Percentiles rank a stretch among this genome's conserved stretches.
phyloP scores from a whole-genome alignment of 495 filamentous ascomycete genomes.

The Xylaria grammica region DNA sequence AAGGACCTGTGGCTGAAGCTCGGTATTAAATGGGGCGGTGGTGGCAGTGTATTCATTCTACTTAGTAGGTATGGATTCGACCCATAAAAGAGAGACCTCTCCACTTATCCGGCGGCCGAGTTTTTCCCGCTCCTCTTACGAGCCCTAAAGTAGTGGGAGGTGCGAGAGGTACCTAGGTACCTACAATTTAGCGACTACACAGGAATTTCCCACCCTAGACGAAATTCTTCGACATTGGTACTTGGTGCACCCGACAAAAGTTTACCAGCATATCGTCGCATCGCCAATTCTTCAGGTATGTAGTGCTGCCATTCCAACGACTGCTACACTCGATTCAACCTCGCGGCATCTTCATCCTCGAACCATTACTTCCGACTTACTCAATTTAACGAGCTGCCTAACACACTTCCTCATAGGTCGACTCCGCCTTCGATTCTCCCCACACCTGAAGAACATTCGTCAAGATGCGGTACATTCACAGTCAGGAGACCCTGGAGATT shows the following conservation, averaged over 20 bases:
- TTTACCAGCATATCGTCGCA: slow-evolving; percentile 23
- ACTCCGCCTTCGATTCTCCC: slow-evolving; percentile 34
- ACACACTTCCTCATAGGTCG: slow-evolving; percentile 30
- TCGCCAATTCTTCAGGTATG: slow-evolving; percentile 40
- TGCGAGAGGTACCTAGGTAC: slow-evolving; percentile 29
- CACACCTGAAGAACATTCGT: slow-evolving; percentile 48
- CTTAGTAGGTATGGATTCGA: no score
- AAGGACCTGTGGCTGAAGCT: slow-evolving; percentile 15
- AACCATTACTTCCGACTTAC: slow-evolving; percentile 13
- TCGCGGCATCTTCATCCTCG: background rate
- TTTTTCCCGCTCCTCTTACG: slow-evolving; percentile 21
- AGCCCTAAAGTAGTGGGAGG: slow-evolving; percentile 24
- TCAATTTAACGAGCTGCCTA: slow-evolving; percentile 7
- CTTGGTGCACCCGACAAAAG: slow-evolving; percentile 28
- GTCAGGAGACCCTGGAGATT: slow-evolving; percentile 88
- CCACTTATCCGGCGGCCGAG: slow-evolving; percentile 24
- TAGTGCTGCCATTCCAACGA: slow-evolving; percentile 21
- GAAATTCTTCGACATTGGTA: slow-evolving; percentile 36
- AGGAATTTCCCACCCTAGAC: slow-evolving; percentile 40
- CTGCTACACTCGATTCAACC: background rate
- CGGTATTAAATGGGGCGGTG: background rate
- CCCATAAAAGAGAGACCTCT: background rate
- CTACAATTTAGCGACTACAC: slow-evolving; percentile 40
- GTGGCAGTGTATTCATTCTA: background rate
- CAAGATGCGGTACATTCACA: slow-evolving; percentile 99